Evolutionary conservation across 2,329 filamentous ascomycete species (phyloP).

Genomic region (Stylonectria norvegica): DNA sequence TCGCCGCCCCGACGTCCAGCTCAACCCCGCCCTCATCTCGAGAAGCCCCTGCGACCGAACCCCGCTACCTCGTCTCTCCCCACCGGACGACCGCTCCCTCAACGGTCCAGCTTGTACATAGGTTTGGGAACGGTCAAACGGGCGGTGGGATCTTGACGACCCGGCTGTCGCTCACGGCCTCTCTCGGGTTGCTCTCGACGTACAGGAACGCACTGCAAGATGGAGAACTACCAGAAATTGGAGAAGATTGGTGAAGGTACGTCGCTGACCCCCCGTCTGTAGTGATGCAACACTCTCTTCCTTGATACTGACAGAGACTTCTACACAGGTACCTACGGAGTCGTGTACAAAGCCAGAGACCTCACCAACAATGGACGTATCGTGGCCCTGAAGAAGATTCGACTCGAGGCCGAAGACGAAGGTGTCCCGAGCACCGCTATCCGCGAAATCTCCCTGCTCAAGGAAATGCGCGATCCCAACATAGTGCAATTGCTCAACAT

Average conservation of each 20-base stretch:
- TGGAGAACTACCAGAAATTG: slow-evolving; percentile 96
- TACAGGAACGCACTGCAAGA: too few species aligned
- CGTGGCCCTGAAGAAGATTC: slow-evolving; percentile 92
- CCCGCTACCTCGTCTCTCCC: not conserved
- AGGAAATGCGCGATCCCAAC: slow-evolving; percentile 90
- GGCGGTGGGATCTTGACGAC: too few species aligned
- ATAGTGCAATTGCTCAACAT: slow-evolving; percentile 88
- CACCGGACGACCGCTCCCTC: too few species aligned
- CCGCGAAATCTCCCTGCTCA: slow-evolving; percentile 88
- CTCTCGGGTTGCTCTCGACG: too few species aligned
- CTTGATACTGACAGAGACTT: slow-evolving; percentile 2
- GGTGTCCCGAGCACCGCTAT: slow-evolving; percentile 91
- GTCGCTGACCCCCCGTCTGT: slow-evolving; percentile 24
- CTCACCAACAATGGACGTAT: slow-evolving; percentile 78
- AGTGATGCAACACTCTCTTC: not conserved
- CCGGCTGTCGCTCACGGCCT: too few species aligned
- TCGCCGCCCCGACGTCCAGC: too few species aligned
- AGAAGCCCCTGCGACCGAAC: not conserved
- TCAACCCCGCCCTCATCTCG: not conserved
- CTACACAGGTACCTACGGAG: slow-evolving; percentile 77
- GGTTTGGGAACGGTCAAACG: too few species aligned
- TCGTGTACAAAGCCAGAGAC: slow-evolving; percentile 91
- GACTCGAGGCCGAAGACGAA: slow-evolving; percentile 91
- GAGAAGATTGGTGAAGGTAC: slow-evolving; percentile 95
- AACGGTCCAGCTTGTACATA: too few species aligned